Evolutionary conservation across 345 rosid genomes (phyloP).

Genomic region (Arabidopsis thaliana): TAIR10.1 NC_003070.9:3801501-3802000

Average conservation of each 20-base stretch:
- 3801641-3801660: constrained; percentile 17
- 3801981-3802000: constrained; percentile 71
- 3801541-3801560: constrained; percentile 71
- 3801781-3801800: not conserved
- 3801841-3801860: constrained; percentile 82
- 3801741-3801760: constrained; percentile 35
- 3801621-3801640: constrained; percentile 29
- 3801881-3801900: constrained; percentile 97
- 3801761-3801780: not conserved
- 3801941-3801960: constrained; percentile 77
- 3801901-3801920: constrained; percentile 89
- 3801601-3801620: constrained; percentile 63
- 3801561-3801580: constrained; percentile 65
- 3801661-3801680: not conserved
- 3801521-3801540: not conserved
- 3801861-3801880: constrained; percentile 74
- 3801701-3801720: constrained; percentile 94
- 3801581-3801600: constrained; percentile 63
- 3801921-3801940: constrained; percentile 85
- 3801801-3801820: not conserved
- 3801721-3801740: constrained; percentile 91
- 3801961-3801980: constrained; percentile 87
- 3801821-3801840: constrained; percentile 81
- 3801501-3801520: not conserved
- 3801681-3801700: constrained; percentile 40